Percentiles rank a stretch among this genome's conserved stretches.
Conservation (phyloP, 805 yeast genomes). For the Saturnispora serradocipensis region DNA sequence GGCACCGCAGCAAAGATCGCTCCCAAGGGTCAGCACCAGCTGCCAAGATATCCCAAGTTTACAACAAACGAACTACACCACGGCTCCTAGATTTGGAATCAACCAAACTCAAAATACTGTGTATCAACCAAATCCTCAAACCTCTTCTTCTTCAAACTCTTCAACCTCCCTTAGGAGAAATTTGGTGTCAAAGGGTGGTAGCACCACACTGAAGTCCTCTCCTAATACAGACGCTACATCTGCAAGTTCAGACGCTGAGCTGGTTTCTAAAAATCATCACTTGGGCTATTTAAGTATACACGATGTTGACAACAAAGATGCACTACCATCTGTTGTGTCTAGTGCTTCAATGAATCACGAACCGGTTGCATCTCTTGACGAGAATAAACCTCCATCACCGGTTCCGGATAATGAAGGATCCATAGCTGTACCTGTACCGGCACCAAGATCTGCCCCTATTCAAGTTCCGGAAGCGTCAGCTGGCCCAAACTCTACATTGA, state of each 20-base stretch:
- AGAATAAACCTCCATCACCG: neutral
- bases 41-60: neutral
- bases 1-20: neutral
- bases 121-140: neutral
- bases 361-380: neutral
- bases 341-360: neutral
- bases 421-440: neutral
- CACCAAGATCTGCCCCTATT: neutral
- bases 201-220: neutral
- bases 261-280: neutral
- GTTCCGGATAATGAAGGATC: neutral
- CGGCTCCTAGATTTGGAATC: neutral
- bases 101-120: neutral
- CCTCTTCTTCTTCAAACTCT: conserved; percentile 3
- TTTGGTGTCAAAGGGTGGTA: neutral
- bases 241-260: neutral
- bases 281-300: neutral
- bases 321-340: neutral
- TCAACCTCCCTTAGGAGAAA: conserved; percentile 1
- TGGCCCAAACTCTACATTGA: neutral
- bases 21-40: neutral
- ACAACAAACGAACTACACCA: neutral
- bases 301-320: neutral
- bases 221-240: conserved; percentile 3
- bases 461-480: neutral